Conservation (phyloP, 768 basidiomycete genomes). For the Hypholoma fasciculare region DNA sequence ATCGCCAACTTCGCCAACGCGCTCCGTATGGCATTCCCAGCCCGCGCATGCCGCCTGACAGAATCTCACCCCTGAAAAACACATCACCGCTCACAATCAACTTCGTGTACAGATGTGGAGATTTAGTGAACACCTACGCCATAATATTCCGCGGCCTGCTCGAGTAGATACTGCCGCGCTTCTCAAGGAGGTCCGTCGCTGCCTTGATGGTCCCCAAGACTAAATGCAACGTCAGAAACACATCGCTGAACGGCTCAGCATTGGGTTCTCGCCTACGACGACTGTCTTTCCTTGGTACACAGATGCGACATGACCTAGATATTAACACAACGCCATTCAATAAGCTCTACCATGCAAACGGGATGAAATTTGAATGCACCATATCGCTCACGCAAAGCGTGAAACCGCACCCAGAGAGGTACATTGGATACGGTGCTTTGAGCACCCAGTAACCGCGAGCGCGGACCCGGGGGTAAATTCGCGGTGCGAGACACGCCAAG, state of each 20-base stretch:
- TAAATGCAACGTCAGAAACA: neutral
- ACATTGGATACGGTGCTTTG: neutral
- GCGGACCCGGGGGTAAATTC: no score
- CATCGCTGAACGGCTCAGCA: neutral
- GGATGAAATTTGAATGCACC: neutral
- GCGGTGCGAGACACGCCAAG: no score
- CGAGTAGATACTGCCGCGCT: conserved; percentile 26
- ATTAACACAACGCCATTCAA: no score
- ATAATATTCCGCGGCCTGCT: conserved; percentile 26
- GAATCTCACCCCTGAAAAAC: conserved; percentile 24
- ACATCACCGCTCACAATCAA: neutral
- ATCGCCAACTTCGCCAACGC: conserved; percentile 32
- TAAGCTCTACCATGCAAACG: neutral
- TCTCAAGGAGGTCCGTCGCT: conserved; percentile 28
- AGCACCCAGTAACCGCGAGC: no score
- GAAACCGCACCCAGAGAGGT: neutral
- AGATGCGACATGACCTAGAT: neutral
- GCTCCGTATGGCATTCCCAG: conserved; percentile 31
- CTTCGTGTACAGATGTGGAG: neutral
- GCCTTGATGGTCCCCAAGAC: conserved; percentile 20
- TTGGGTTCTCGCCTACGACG: neutral
- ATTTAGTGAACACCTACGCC: conserved; percentile 9
- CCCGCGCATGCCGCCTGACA: conserved; percentile 32
- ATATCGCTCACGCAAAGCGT: neutral
- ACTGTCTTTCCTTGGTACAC: neutral